Evolutionary conservation across 345 rosid genomes (phyloP).

Genomic region (Dipteronia dyeriana): DNA sequence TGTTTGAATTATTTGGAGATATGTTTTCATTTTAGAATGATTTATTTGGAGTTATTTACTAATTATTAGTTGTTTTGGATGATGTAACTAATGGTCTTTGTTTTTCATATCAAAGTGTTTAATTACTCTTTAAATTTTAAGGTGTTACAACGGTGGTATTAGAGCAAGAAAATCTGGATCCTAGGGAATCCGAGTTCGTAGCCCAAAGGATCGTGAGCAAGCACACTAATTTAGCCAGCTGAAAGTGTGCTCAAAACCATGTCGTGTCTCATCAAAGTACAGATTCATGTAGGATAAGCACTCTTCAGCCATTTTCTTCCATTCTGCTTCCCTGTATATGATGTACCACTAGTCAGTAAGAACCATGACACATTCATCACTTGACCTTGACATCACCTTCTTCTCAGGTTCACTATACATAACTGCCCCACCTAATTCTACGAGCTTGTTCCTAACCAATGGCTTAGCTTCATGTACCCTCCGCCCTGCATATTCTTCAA

Average conservation of each 20-base stretch:
- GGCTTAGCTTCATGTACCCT: constrained; percentile 86
- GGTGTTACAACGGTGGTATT: too few species aligned
- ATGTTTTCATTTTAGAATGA: too few species aligned
- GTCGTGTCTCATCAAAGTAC: constrained; percentile 78
- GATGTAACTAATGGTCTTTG: too few species aligned
- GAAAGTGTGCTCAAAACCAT: constrained; percentile 89
- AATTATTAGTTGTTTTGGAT: too few species aligned
- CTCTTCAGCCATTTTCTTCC: constrained; percentile 76
- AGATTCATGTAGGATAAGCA: constrained; percentile 82
- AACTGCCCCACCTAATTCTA: constrained; percentile 74
- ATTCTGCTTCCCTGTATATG: constrained; percentile 81
- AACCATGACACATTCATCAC: constrained; percentile 98
- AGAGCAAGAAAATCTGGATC: constrained; percentile 88
- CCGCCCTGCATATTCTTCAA: constrained; percentile 71
- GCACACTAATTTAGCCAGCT: constrained; percentile 99
- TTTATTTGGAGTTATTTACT: too few species aligned
- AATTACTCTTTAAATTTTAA: too few species aligned
- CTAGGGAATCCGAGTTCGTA: constrained; percentile 97
- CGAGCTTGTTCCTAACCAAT: constrained; percentile 61
- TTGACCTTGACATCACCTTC: constrained; percentile 88
- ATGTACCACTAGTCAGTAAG: constrained; percentile 98
- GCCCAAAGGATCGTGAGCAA: constrained; percentile 96
- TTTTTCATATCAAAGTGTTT: too few species aligned
- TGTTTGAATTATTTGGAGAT: too few species aligned
- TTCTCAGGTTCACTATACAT: constrained; percentile 96